Evolutionary conservation across 192 early-diverging fungal species (phyloP).

Genomic region (Rhizoclosmatium globosum): DNA sequence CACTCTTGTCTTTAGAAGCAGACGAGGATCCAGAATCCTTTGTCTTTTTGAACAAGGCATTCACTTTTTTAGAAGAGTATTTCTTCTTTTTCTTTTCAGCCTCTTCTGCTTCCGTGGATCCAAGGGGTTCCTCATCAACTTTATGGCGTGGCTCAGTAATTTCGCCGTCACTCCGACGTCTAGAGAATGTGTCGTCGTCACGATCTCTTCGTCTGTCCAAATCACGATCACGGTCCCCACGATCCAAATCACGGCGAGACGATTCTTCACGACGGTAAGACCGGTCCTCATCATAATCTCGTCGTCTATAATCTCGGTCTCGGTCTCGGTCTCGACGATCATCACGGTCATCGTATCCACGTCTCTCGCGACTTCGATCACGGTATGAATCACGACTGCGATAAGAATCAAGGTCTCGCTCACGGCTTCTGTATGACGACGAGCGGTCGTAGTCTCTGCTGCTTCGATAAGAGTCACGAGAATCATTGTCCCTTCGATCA

Average conservation of each 20-base stretch:
- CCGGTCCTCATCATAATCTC: not conserved
- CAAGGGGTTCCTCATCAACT: not conserved
- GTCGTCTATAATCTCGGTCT: not conserved
- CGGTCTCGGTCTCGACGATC: not conserved
- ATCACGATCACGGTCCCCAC: not conserved
- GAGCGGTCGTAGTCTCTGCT: not conserved
- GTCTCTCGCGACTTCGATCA: conserved; percentile 7
- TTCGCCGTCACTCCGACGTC: not conserved
- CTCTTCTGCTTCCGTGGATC: not conserved
- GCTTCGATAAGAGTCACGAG: conserved; percentile 3
- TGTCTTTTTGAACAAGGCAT: conserved; percentile 59
- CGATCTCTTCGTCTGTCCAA: conserved; percentile 3
- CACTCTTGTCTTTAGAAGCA: not conserved
- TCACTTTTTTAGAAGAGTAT: conserved; percentile 58
- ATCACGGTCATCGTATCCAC: not conserved
- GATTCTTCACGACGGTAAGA: not conserved
- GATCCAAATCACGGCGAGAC: not conserved
- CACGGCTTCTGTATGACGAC: not conserved
- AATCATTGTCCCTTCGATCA: conserved; percentile 12
- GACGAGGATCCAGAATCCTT: not conserved
- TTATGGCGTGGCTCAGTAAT: not conserved
- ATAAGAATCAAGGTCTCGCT: conserved; percentile 17
- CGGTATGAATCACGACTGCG: conserved; percentile 9
- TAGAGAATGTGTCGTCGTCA: not conserved
- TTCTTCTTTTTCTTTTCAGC: conserved; percentile 49